Base-by-base conservation (phyloP, 2,329 filamentous ascomycete species). In the Phialocephala subalpina region DNA sequence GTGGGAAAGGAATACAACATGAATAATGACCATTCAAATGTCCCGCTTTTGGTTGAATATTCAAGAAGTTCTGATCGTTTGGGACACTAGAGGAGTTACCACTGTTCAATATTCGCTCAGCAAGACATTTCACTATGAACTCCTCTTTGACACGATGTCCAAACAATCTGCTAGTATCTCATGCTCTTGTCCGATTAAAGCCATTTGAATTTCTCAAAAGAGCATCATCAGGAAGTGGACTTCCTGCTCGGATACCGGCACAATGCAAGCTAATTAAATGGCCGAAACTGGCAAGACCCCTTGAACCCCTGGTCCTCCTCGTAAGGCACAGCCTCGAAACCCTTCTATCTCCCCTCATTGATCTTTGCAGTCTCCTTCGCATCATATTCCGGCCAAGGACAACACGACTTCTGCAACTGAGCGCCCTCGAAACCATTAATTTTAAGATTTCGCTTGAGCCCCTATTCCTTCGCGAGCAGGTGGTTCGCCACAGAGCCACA, bases 381-480 rank as follows among this genome's bases (percentile, higher is more conserved):
- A 16, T 42, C 9, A 49, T 5, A 7, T n/a, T 49, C n/a, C 3
- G 2, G 3, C 9, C 8, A n/a, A n/a, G 36, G 36, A 40, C 3
- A 12, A 16, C 14, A 45, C n/a, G n/a, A n/a, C n/a, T n/a, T n/a
- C n/a, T n/a, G n/a, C n/a, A n/a, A 9, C 29, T 33, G 29, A 33
- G 29, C 29, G 29, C 29, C 4, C 4, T 9, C 29, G 9, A 33
- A 33, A n/a, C n/a, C n/a, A n/a, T n/a, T n/a, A n/a, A n/a, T n/a
- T n/a, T n/a, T n/a, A n/a, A n/a, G n/a, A n/a, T 12, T 18, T 49
- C 45, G 45, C 45, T 49, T 49, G 45, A 25, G n/a, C 45, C 45
- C 45, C 45, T 49, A 49, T 49, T 49, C 18, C 29, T n/a, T 22
- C 45, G n/a, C 20, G n/a, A 49, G 45, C 40, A 16, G 40, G 16